phyloP scores from a whole-genome alignment of 352 stramenopile genomes.

The Globisporangium barbulae region DNA sequence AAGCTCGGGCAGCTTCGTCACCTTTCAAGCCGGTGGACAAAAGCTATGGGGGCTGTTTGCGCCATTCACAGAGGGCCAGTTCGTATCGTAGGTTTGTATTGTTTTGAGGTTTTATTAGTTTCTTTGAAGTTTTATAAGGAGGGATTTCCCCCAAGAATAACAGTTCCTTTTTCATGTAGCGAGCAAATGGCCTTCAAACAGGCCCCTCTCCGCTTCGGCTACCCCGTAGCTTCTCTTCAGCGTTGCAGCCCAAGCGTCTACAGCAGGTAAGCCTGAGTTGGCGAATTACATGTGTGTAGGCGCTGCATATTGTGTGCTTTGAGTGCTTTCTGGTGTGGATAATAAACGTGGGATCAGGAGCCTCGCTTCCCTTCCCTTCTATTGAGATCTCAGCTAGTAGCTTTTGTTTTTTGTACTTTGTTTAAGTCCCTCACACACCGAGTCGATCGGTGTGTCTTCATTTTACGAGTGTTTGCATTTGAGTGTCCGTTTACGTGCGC shows the following conservation, averaged over 20 bases:
- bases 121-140: background rate
- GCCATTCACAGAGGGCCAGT: background rate
- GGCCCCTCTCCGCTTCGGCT: background rate
- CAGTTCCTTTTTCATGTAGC: background rate
- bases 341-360: background rate
- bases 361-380: background rate
- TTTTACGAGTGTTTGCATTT: background rate
- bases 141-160: background rate
- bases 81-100: background rate
- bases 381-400: background rate
- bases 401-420: background rate
- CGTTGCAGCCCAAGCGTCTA: background rate
- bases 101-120: constrained; percentile 1
- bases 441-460: background rate
- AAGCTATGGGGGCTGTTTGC: background rate
- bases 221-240: background rate
- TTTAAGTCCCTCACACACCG: background rate
- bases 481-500: background rate
- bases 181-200: background rate
- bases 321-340: background rate
- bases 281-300: background rate
- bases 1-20: background rate
- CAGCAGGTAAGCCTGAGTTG: background rate
- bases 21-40: background rate
- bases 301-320: background rate